phyloP scores from a whole-genome alignment of 805 yeast genomes.

The Candida adriatica region DNA sequence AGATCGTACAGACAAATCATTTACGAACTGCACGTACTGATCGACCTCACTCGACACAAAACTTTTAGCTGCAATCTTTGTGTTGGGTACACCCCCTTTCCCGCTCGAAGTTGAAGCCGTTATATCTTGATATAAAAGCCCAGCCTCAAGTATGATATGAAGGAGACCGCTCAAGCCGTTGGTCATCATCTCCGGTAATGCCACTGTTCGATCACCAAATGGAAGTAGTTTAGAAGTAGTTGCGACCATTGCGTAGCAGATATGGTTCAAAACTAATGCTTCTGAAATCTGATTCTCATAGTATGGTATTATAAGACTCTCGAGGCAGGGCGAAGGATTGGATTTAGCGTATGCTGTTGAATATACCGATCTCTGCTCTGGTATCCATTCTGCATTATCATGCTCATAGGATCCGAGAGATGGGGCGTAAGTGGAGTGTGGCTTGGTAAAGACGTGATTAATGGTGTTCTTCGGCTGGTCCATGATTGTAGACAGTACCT shows the following conservation, averaged over 20 bases:
- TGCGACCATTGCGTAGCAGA: conserved; percentile 54
- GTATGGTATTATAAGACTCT: conserved; percentile 27
- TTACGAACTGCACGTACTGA: conserved; percentile 35
- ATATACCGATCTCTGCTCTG: conserved; percentile 31
- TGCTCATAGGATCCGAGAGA: conserved; percentile 35
- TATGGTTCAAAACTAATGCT: conserved; percentile 35
- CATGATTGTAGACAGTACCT: background rate
- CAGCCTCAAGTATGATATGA: conserved; percentile 61
- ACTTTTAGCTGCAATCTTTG: conserved; percentile 56
- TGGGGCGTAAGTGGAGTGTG: conserved; percentile 8
- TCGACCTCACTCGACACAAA: conserved; percentile 37
- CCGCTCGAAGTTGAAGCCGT: conserved; percentile 25
- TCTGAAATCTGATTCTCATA: conserved; percentile 31
- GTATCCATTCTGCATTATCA: conserved; percentile 26
- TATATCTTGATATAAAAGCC: conserved; percentile 52
- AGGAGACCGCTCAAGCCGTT: conserved; percentile 51
- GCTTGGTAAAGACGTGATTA: conserved; percentile 6
- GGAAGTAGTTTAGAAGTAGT: conserved; percentile 53
- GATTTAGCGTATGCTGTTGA: conserved; percentile 19
- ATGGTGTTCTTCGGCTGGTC: conserved; percentile 1
- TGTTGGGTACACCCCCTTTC: conserved; percentile 24
- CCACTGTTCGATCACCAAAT: conserved; percentile 28
- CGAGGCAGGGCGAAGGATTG: conserved; percentile 19
- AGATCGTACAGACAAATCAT: conserved; percentile 34
- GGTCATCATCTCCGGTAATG: conserved; percentile 46